Base-by-base conservation (phyloP, 2,329 filamentous ascomycete genomes). In the Alternaria sp. region DNA sequence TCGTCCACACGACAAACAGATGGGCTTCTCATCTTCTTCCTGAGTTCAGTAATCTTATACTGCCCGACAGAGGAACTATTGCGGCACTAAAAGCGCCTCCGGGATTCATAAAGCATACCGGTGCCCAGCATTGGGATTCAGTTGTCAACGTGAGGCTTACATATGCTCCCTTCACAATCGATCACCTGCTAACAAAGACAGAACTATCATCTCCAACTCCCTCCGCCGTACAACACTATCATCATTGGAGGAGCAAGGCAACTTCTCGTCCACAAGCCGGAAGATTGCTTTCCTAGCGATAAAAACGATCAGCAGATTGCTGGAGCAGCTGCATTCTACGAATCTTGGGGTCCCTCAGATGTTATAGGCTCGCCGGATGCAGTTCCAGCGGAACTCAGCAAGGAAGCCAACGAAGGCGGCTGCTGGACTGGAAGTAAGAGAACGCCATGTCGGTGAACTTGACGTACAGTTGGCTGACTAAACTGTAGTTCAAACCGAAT, bases 11-110 rank as follows among this genome's bases (percentile, higher is more conserved):
- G 11, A 62, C 61, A 20, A 61, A 60, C 51, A 51, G 61, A 57
- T 64, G 61, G 61, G 58, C 54, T n/a, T 58, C 58, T 20, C 61
- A 64, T 49, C 45, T 64, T 8, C 61, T 64, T 12, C 61, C 61
- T 1, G 61, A 64, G 16, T 64, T 64, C 34, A 46, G 5, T 2
- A 61, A 55, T 1, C 34, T 64, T 12, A 64, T 64, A 10, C 3
- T 64, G 25, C 58, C 61, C 20, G 50, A 58, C n/a, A 43, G 59
- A 22, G 43, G 49, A 7, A 40, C 36, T 3, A 20, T 62, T 9
- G 56, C 52, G 12, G 59, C 59, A 0, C 57, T 64, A 8, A 64
- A 64, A 18, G 62, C 62, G 22, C 62, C 62, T 0, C 27, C 49
- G 25, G 51, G 53, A 4, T 62, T 64, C 14, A 44, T 64, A 20